Evolutionary conservation across 2,329 filamentous ascomycete species (phyloP), one percentile per base, ranked within the genome.

Genomic region (Proliferodiscus dingleyae): DNA sequence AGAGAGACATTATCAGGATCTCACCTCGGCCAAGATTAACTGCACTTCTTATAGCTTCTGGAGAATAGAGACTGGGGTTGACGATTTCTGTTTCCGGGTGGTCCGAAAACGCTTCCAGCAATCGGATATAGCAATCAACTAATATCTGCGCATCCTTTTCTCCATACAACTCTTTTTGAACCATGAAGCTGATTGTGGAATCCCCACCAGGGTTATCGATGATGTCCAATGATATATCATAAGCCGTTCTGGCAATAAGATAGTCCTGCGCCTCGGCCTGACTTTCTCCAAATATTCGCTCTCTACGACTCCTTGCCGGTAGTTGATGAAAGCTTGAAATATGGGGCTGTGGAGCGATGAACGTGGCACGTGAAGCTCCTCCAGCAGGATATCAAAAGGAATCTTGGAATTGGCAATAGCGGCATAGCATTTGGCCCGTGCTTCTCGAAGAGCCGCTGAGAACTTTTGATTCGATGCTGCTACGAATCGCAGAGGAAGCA

Each of bases 341-440:
- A 79, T 28, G 0, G 76, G 75, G 24, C 51, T 68, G 40, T 69
- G 52, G 0, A 60, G 47, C 0, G 65, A 45, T 0, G 71, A 69
- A 1, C 73, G 60, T 0, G 63, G 51, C 1, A 71, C 62, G 2
- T 63, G 57, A 1, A 79, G 59, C 21, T 72, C 60, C 0, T 69
- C 54, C 0, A 80, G 59, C 0, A 80, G 50, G 0, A 71, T 60
- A 34, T 77, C 69, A 42, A 77, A 74, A 0, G 76, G 77, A 3
- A 78, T 43, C 0, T 49, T 30, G 0, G 74, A 73, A 52, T 75
- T 59, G 0, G 47, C 51, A 0, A 78, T 58, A 0, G 70, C 73
- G 0, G 37, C 43, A 18, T 69, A 64, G 16, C 58, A 50, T 45
- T 57, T 56, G 0, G 55, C 41, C 1, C 61, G 51, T 1, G 62